Conservation (phyloP, 148 eudicot genomes). For the Fagopyrum tataricum region DNA sequence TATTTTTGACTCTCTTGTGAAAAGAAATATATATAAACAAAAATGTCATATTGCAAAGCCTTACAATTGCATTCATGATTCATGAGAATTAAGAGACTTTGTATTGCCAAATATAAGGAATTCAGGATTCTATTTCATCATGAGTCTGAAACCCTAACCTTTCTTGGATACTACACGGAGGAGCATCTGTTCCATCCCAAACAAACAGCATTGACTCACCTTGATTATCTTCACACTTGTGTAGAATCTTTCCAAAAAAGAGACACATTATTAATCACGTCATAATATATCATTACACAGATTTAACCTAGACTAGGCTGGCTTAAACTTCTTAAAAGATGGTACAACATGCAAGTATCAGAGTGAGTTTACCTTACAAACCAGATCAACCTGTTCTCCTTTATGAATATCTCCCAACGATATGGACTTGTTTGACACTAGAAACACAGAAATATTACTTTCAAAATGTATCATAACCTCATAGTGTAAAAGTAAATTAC, state of each 20-base stretch:
- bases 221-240: slow-evolving; percentile 36
- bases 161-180: slow-evolving; percentile 36
- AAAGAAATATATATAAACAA: not conserved
- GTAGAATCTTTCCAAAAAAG: slow-evolving; percentile 42
- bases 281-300: not conserved
- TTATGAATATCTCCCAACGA: slow-evolving; percentile 46
- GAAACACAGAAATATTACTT: not conserved
- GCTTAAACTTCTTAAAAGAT: not conserved
- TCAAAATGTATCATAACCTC: not conserved
- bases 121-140: too few relatives aligned
- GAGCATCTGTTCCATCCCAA: slow-evolving; percentile 96
- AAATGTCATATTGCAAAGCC: not conserved
- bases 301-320: not conserved
- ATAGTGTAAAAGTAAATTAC: not conserved
- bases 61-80: not conserved
- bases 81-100: not conserved
- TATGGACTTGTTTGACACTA: slow-evolving; percentile 34
- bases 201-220: slow-evolving; percentile 60
- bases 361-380: slow-evolving; percentile 59
- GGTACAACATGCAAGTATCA: not conserved
- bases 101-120: not conserved
- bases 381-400: slow-evolving; percentile 41
- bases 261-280: not conserved
- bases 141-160: slow-evolving; percentile 68
- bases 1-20: not conserved